Conservation (phyloP, 2,329 filamentous ascomycete species). For the Alternaria triticimaculans region DNA sequence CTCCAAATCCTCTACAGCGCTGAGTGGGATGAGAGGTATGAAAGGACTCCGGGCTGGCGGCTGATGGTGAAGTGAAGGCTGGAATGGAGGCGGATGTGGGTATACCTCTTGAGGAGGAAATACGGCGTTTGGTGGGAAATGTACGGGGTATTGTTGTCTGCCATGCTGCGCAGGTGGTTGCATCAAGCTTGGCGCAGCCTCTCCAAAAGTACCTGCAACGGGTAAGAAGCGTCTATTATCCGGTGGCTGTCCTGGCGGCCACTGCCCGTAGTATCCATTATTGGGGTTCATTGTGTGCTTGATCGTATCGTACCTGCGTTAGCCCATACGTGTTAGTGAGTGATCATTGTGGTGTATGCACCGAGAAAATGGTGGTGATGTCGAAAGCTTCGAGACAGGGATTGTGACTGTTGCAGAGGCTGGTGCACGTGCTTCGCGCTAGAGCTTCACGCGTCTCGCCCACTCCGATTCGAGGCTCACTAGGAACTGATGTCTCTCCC, state of each 20-base stretch:
- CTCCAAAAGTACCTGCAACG: constrained; percentile 26
- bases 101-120: constrained; percentile 27
- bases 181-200: constrained; percentile 18
- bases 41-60: constrained; percentile 20
- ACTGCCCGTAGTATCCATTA: constrained; percentile 29
- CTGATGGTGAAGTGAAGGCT: constrained; percentile 14
- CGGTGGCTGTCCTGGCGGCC: constrained; percentile 25
- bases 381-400: constrained; percentile 16
- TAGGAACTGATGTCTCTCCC: neutral
- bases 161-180: constrained; percentile 13
- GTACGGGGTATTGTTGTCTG: constrained; percentile 22
- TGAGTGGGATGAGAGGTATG: constrained; percentile 30
- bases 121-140: constrained; percentile 19
- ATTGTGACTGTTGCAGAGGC: constrained; percentile 8
- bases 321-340: constrained; percentile 21
- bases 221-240: constrained; percentile 29
- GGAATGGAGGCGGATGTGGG: constrained; percentile 12
- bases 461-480: neutral
- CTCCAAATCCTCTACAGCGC: constrained; percentile 30
- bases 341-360: constrained; percentile 23
- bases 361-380: constrained; percentile 15
- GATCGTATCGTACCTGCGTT: constrained; percentile 9
- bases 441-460: constrained; percentile 1
- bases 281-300: constrained; percentile 29
- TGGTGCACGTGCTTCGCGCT: constrained; percentile 10